Evolutionary conservation across 768 basidiomycete species (phyloP).

Genomic region (Filobasidium wieringae): DNA sequence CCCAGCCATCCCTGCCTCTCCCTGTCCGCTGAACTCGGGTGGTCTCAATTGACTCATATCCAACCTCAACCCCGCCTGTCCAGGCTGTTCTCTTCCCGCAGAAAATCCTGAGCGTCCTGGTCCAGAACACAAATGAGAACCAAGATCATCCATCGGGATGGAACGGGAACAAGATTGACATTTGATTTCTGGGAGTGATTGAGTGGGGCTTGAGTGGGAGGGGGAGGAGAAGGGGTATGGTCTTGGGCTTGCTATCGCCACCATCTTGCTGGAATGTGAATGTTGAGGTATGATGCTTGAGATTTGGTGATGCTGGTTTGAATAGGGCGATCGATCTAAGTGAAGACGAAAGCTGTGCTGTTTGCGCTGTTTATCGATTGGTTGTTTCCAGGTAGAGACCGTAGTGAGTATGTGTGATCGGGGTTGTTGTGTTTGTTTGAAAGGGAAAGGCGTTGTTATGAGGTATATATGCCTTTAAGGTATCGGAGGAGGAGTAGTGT

Average conservation of each 20-base stretch:
- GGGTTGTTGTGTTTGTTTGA: background rate
- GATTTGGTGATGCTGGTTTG: too few relatives aligned
- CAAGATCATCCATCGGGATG: conserved; percentile 61
- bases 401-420: background rate
- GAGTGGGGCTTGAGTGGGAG: conserved; percentile 45
- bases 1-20: conserved; percentile 57
- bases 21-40: background rate
- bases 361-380: background rate
- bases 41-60: background rate
- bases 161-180: conserved; percentile 64
- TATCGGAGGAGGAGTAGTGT: too few relatives aligned
- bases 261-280: too few relatives aligned
- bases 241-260: too few relatives aligned
- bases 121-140: conserved; percentile 60
- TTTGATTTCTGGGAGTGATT: conserved; percentile 59
- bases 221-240: conserved; percentile 25
- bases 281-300: background rate
- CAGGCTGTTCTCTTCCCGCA: background rate
- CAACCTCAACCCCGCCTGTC: background rate
- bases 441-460: background rate
- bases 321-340: too few relatives aligned
- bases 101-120: conserved; percentile 17
- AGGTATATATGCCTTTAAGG: too few relatives aligned
- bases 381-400: background rate
- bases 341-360: background rate